phyloP scores from a whole-genome alignment of 495 filamentous ascomycete species.

The Xanthoparmelia taractica region DNA sequence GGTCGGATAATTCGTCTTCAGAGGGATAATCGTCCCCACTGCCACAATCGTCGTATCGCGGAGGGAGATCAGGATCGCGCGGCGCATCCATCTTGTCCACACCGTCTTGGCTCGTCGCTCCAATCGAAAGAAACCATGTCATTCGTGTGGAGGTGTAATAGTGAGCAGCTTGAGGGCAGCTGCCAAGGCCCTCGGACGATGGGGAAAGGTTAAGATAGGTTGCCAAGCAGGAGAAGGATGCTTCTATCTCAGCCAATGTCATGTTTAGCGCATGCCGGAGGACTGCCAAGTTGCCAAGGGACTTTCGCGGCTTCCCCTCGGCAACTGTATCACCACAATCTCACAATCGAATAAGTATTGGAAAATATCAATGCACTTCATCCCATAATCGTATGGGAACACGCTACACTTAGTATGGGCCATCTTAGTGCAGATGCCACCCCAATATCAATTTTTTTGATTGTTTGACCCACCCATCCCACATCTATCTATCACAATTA shows the following conservation, averaged over 20 bases:
- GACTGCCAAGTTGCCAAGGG: conserved; percentile 2
- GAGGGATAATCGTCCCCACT: conserved; percentile 18
- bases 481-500: no score
- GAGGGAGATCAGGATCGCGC: not conserved
- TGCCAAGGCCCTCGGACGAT: not conserved
- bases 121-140: not conserved
- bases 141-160: not conserved
- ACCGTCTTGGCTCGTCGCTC: not conserved
- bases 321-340: no score
- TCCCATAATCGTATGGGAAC: no score
- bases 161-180: not conserved
- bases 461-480: no score
- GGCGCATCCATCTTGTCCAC: conserved; percentile 9
- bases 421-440: no score
- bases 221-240: no score
- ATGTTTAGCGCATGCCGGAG: no score
- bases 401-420: no score
- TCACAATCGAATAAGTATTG: not conserved
- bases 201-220: not conserved
- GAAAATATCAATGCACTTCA: not conserved
- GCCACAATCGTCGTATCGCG: not conserved
- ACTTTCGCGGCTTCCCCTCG: not conserved
- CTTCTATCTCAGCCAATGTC: no score
- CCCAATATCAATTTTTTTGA: no score
- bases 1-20: conserved; percentile 20